These are phyloP conservation scores for Neurospora sp. DNA, from an alignment of 495 filamentous ascomycete genomes.

Conservation along the genomic window DNA sequence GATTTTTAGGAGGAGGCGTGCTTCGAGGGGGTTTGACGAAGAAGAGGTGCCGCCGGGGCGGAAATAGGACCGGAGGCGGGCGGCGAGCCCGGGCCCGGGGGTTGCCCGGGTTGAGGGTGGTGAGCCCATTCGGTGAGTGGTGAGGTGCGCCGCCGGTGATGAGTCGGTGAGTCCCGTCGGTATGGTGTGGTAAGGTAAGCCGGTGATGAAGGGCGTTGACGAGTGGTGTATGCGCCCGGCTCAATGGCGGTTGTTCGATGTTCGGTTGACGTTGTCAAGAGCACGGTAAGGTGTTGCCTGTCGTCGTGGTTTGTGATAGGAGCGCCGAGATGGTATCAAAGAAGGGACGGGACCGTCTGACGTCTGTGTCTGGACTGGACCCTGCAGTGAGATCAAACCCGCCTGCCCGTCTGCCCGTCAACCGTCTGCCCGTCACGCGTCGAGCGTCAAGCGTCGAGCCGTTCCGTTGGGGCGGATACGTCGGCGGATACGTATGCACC, in stretches of 20 bases:
- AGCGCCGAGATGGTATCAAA: too few relatives aligned
- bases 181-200: too few relatives aligned
- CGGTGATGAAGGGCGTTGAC: not conserved
- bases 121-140: not conserved
- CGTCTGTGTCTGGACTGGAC: not conserved
- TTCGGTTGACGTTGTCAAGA: not conserved
- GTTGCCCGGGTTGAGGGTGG: too few relatives aligned
- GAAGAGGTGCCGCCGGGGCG: not conserved
- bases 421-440: too few relatives aligned
- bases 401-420: not conserved
- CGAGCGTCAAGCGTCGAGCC: not conserved
- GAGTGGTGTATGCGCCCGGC: not conserved
- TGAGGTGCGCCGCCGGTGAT: too few relatives aligned
- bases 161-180: too few relatives aligned
- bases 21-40: conserved; percentile 26
- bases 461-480: not conserved
- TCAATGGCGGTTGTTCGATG: not conserved
- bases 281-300: not conserved
- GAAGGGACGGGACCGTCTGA: too few relatives aligned
- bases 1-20: conserved; percentile 42
- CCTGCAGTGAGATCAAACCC: not conserved
- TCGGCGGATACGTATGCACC: not conserved
- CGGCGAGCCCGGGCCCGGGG: not conserved
- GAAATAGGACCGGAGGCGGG: not conserved
- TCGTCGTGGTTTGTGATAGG: not conserved